Evolutionary conservation across 192 early-diverging fungal species (phyloP), one percentile per base, ranked within the genome.

Genomic region (Coemansia asiatica): DNA sequence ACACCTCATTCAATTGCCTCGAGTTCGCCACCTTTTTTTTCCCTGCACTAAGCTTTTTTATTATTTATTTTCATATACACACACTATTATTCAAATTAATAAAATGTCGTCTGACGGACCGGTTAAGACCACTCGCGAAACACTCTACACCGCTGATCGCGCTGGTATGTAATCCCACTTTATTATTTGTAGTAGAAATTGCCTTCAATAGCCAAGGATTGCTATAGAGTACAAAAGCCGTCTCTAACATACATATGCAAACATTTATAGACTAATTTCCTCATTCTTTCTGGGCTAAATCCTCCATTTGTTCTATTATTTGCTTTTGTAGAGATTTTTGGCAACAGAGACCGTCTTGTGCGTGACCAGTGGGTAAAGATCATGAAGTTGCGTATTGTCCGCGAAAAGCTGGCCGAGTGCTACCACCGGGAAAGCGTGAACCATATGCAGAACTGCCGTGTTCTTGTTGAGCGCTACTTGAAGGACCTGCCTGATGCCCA

Each of bases 391-490:
- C 86, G 89, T 60, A 86, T 94, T 58, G 75, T 95, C 19, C 84
- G 90, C 63, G 86, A 95, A 60, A 91, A 94, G 84, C 83, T 96
- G 58, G 85, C 87, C 65, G 92, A 93, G 89, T 98, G 96, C 86
- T 92, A 95, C 79, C 83, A 86, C 29, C 87, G 90, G 48, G 93
- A 98, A 81, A 91, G 94, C 59, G 94, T 94, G 63, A 98, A 98
- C 83, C 91, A 94, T 77, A 86, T 90, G 80, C 85, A 96, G 69
- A 96, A 92, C 85, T 98, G 96, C 85, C 86, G 91, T 33, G 84
- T 87, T 21, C 82, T 98, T 18, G 87, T 86, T 8, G 85, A 91
- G 61, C 85, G 90, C 66, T 98, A 98, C 76, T 75, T 98, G 60
- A 85, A 85, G 53, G 69, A 82, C 9, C 68, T 82, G 22, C 79